Base-by-base conservation (phyloP, 106 monocot species). In the Iris macrosiphon region DNA sequence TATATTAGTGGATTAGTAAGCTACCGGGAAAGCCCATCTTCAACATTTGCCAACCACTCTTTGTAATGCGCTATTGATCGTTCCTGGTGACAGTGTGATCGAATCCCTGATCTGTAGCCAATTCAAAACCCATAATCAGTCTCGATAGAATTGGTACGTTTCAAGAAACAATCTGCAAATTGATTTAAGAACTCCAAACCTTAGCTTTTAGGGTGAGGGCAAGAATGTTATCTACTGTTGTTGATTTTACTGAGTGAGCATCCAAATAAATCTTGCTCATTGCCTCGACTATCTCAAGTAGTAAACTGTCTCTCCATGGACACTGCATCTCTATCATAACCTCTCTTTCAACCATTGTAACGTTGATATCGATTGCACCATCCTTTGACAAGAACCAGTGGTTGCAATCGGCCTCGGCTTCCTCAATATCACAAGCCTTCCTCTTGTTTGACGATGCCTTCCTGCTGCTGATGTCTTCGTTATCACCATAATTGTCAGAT, bases 401-500 rank as follows among this genome's bases (percentile, higher is more conserved):
- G 3, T 53, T 24, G 33, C 62, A 42, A 40, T 77, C 68, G 9
- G 25, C 37, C 20, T 67, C 73, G 1, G 27, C 4, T 13, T 72
- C 61, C 19, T 70, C 49, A 8, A 63, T 45, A 16, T 62, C 40
- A 8, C 64, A 31, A 21, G 50, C 72, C 64, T 84, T 81, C 45
- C 77, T 73, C 74, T 84, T 84, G 30, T 43, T 73, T 23, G 46
- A 52, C 4, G 49, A 63, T 10, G 37, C 1, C 19, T 61, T 75
- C 70, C 65, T 58, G 80, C 83, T 17, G 73, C 32, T n/a, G 7
- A 76, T 44, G 22, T 83, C 80, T 7, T 74, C 32, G 19, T 56
- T 79, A 22, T 37, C 63, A 15, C 75, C 61, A 40, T 85, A 85
- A 47, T 85, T 90, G 53, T 90, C 90, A 0, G 83, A 87, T 28